These are phyloP conservation scores for Hirsutella thompsonii DNA, from an alignment of 2,329 filamentous ascomycete species.

Conservation along the genomic window DNA sequence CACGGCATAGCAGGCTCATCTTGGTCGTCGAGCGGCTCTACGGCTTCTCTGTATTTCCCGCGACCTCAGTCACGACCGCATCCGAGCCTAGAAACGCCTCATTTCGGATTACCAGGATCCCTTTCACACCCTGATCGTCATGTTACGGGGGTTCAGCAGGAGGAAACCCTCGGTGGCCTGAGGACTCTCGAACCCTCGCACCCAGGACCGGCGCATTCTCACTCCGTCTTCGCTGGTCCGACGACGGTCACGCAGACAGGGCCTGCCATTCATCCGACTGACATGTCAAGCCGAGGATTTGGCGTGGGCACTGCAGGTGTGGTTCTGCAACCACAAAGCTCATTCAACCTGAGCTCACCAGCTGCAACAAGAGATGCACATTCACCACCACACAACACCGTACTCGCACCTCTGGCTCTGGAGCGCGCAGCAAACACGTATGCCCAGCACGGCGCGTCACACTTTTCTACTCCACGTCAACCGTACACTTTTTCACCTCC, in stretches of 20 bases:
- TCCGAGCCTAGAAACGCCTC: constrained; percentile 9
- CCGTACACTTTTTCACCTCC: constrained; percentile 3
- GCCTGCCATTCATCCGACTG: neutral
- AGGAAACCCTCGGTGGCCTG: constrained; percentile 6
- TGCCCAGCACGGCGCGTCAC: constrained; percentile 7
- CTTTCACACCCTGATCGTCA: constrained; percentile 11
- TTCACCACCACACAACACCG: constrained; percentile 5
- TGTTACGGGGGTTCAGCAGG: constrained; percentile 5
- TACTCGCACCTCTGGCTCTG: constrained; percentile 7
- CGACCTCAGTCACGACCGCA: constrained; percentile 8
- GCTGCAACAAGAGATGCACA: constrained; percentile 9
- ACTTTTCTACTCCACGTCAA: constrained; percentile 6
- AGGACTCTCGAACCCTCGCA: too few species aligned
- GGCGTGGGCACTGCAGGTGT: neutral
- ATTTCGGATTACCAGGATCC: constrained; percentile 8
- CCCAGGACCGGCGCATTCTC: neutral
- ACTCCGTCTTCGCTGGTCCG: neutral
- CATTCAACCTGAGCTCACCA: constrained; percentile 3
- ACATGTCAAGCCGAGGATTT: neutral
- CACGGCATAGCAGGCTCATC: neutral
- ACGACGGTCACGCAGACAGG: neutral
- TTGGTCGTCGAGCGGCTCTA: neutral
- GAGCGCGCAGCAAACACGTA: constrained; percentile 9
- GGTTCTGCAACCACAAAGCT: neutral
- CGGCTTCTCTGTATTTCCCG: constrained; percentile 9